phyloP scores from a whole-genome alignment of 495 filamentous ascomycete genomes.

The Trichoderma asperelloides region DNA sequence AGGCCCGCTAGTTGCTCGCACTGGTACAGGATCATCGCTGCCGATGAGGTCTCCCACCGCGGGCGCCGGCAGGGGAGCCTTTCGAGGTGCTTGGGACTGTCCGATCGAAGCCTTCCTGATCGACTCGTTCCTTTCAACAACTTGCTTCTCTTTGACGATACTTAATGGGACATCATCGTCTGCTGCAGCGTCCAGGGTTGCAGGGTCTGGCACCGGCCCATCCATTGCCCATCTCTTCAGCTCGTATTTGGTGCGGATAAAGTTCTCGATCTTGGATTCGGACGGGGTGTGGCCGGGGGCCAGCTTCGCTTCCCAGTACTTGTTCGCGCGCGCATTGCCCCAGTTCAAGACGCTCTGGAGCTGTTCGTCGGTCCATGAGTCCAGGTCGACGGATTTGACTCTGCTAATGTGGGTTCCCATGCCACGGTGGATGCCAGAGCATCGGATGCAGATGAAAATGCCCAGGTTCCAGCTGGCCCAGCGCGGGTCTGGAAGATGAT shows the following conservation, averaged over 20 bases:
- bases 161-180: conserved; percentile 70
- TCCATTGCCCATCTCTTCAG: conserved; percentile 98
- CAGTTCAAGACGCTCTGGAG: conserved; percentile 82
- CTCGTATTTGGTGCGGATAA: conserved; percentile 97
- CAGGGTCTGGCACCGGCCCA: conserved; percentile 82
- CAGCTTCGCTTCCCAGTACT: conserved; percentile 97
- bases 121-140: conserved; percentile 38
- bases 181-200: conserved; percentile 69
- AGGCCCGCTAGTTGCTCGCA: conserved; percentile 49
- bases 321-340: conserved; percentile 94
- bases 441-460: conserved; percentile 94
- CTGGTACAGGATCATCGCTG: conserved; percentile 31
- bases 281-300: conserved; percentile 88
- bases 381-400: conserved; percentile 95
- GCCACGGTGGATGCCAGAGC: conserved; percentile 93
- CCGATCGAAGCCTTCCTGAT: conserved; percentile 33
- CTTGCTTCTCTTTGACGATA: conserved; percentile 50
- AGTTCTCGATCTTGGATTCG: conserved; percentile 99
- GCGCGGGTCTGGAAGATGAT: conserved; percentile 61
- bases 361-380: conserved; percentile 98
- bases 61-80: conserved; percentile 20
- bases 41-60: conserved; percentile 42
- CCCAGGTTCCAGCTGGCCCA: conserved; percentile 98
- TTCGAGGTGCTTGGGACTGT: conserved; percentile 21
- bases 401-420: conserved; percentile 98